Conservation (phyloP, 768 basidiomycete genomes). For the Leucocoprinus leucothites region DNA sequence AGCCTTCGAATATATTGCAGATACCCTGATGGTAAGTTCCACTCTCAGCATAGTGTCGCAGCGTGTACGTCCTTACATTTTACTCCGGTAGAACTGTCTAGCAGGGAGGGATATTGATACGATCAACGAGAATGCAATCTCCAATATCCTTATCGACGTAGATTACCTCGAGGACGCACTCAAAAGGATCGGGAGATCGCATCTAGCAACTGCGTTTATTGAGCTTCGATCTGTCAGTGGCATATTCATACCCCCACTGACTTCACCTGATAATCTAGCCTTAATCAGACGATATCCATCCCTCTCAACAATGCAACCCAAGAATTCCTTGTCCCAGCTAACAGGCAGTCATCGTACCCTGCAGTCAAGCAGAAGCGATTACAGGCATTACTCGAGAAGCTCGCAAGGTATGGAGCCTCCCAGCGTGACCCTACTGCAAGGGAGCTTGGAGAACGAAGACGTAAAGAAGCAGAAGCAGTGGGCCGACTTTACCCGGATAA, state of each 20-base stretch:
- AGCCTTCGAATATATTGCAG: conserved; percentile 85
- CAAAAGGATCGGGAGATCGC: conserved; percentile 65
- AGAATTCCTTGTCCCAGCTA: conserved; percentile 72
- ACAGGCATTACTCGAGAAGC: conserved; percentile 74
- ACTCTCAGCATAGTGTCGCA: background rate
- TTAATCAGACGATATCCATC: conserved; percentile 62
- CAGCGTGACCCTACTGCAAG: conserved; percentile 57
- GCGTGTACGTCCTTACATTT: background rate
- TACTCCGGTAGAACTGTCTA: conserved; percentile 60
- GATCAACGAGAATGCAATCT: conserved; percentile 88
- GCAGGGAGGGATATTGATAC: conserved; percentile 68
- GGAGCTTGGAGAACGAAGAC: conserved; percentile 67
- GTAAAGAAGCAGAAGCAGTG: conserved; percentile 76
- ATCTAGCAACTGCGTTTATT: conserved; percentile 68
- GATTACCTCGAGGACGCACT: conserved; percentile 89
- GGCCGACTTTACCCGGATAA: conserved; percentile 71
- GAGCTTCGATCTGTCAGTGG: conserved; percentile 73
- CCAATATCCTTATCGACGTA: conserved; percentile 82
- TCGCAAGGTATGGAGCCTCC: conserved; percentile 62
- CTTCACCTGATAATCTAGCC: conserved; percentile 4
- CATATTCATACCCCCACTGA: background rate
- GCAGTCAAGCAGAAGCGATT: conserved; percentile 69
- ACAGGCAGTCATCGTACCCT: conserved; percentile 64
- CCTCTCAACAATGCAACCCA: conserved; percentile 70
- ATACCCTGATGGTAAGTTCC: conserved; percentile 77